Base-by-base conservation (phyloP, 108 stramenopile species). In the Skeletonema potamos region DNA sequence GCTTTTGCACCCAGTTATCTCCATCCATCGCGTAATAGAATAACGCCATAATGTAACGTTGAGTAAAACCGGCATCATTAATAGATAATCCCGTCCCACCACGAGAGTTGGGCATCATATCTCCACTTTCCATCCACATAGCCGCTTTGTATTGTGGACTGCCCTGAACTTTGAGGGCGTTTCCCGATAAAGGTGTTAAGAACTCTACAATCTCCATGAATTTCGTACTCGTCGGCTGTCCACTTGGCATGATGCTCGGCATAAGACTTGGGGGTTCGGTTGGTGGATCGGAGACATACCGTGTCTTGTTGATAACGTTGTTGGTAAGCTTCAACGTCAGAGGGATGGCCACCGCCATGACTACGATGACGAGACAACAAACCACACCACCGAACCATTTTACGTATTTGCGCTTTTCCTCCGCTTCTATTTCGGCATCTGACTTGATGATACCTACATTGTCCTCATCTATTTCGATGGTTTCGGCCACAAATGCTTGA, bases 1-100 rank as follows among this genome's bases (percentile, higher is more conserved):
- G 34, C 8, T 27, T 30, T 13, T 69, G 30, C 0, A 32, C 57
- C 84, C 84, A 85, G 15, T 44, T 36, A 0, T 28, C 32, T 37
- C 84, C 84, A 62, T 79, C 81, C 68, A 82, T 68, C n/a, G 84
- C 84, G 54, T 66, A 82, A 27, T 79, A 85, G 61, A 85, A 77
- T 48, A 80, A 43, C 1, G 68, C 85, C 74, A 81, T 48, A 22
- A 69, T 62, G 46, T 85, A 85, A 13, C 85, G 78, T 27, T 85
- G 82, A 0, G 55, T 70, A 58, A 85, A 85, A 39, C 70, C 77
- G 30, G 76, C 33, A 77, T 77, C 57, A 3, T 64, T 33, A 28
- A 64, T 30, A 8, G 63, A 56, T 44, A 79, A 26, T 20, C 43
- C 17, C 6, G 48, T 51, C 18, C 48, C 48, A 51, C 48, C 48